A percentile compares a stretch with the other conserved stretches of the same genome.
phyloP scores from a whole-genome alignment of 1,139 yeast genomes.

The Pichia sp. region DNA sequence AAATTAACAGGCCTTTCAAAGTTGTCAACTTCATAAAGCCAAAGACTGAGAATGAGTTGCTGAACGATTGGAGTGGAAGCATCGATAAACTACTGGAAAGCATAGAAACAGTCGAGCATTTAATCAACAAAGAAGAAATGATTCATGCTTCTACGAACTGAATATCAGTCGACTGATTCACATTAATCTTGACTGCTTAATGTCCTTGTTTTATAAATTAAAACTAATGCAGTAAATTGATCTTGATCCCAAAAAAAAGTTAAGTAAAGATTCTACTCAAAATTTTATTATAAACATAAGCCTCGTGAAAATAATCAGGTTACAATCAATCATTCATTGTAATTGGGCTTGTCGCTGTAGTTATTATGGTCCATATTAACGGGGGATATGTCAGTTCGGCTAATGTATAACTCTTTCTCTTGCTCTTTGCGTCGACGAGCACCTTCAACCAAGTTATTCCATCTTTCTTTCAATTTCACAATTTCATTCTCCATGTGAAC shows the following conservation, averaged over 20 bases:
- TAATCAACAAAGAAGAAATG: conserved; percentile 95
- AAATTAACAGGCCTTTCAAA: conserved; percentile 89
- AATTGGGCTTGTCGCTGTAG: not conserved
- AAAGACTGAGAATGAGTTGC: conserved; percentile 73
- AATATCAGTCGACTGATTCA: not conserved
- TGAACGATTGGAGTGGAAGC: conserved; percentile 92
- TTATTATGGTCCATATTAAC: not conserved
- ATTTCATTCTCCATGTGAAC: conserved; percentile 36
- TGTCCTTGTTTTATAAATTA: not conserved
- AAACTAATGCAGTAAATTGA: conserved; percentile 2
- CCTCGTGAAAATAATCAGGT: not conserved
- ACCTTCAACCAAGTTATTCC: conserved; percentile 47
- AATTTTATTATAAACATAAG: no score
- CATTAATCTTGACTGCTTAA: not conserved
- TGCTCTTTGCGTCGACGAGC: conserved; percentile 35
- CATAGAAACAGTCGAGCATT: conserved; percentile 91
- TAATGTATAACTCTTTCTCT: conserved; percentile 8
- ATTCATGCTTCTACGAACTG: conserved; percentile 50
- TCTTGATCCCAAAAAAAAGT: not conserved
- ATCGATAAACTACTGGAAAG: conserved; percentile 81
- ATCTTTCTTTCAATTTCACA: conserved; percentile 39
- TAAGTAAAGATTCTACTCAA: no score
- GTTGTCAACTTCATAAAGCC: conserved; percentile 77
- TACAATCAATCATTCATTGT: not conserved
- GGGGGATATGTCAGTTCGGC: not conserved